These are phyloP conservation scores for Plenodomus biglobosus DNA, from an alignment of 2,329 filamentous ascomycete species.

Conservation along the genomic window DNA sequence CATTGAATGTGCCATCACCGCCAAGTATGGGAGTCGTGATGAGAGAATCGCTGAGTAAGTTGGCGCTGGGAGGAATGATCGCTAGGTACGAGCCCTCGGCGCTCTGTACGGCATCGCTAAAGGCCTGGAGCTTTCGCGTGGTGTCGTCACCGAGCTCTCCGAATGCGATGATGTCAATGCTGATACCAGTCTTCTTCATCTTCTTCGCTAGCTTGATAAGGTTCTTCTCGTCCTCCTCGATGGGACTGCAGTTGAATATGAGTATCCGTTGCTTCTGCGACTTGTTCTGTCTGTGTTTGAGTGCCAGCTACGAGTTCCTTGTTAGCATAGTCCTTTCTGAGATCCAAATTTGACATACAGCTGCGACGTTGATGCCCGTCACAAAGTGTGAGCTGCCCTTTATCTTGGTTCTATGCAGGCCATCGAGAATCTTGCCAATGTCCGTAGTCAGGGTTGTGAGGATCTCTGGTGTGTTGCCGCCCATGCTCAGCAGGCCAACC, in stretches of 20 bases:
- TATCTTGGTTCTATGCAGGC: conserved; percentile 83
- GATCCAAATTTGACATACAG: conserved; percentile 64
- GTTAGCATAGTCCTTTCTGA: conserved; percentile 35
- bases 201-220: conserved; percentile 90
- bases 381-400: conserved; percentile 83
- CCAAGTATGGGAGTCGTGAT: conserved; percentile 86
- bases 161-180: conserved; percentile 92
- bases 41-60: conserved; percentile 89
- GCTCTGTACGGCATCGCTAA: conserved; percentile 90
- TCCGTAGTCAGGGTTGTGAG: conserved; percentile 95
- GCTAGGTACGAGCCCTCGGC: conserved; percentile 87
- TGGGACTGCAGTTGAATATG: conserved; percentile 91
- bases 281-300: conserved; percentile 98
- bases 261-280: conserved; percentile 95
- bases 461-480: conserved; percentile 94
- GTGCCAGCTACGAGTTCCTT: conserved; percentile 66
- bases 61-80: conserved; percentile 85
- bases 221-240: conserved; percentile 85
- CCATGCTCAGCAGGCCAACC: conserved; percentile 98
- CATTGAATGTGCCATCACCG: conserved; percentile 69
- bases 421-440: conserved; percentile 88
- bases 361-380: conserved; percentile 92
- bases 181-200: conserved; percentile 98
- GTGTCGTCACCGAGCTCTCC: conserved; percentile 90
- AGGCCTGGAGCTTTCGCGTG: conserved; percentile 85